Evolutionary conservation across 768 basidiomycete species (phyloP).

Genomic region (Pilatotrama ljubarskyi): DNA sequence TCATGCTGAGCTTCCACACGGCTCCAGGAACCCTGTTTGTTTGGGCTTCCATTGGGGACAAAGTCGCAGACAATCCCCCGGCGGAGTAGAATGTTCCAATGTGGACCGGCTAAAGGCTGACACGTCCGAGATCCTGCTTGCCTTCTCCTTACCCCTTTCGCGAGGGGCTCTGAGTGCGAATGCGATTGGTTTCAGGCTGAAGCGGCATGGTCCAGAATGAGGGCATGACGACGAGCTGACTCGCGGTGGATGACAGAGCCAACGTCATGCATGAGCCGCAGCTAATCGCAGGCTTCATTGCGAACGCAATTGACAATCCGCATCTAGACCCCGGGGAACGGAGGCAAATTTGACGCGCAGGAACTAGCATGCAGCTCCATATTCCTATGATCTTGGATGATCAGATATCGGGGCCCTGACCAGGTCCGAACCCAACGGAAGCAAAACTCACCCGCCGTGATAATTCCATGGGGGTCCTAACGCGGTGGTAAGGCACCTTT

Average conservation of each 20-base stretch:
- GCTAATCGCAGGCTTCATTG: background rate
- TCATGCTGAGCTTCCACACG: slow-evolving; percentile 7
- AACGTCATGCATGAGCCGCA: background rate
- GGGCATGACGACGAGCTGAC: background rate
- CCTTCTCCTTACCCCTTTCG: slow-evolving; percentile 6
- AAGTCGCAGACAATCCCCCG: background rate
- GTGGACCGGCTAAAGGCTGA: slow-evolving; percentile 8
- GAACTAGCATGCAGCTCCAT: slow-evolving; percentile 13
- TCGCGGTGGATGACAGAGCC: background rate
- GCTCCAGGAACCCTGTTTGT: slow-evolving; percentile 13
- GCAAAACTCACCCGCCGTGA: slow-evolving; percentile 2
- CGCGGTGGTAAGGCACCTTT: no score
- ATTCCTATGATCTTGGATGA: background rate
- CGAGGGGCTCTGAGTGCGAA: background rate
- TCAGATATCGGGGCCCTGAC: background rate
- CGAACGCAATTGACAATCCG: background rate
- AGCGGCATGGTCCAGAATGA: background rate
- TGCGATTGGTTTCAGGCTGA: background rate
- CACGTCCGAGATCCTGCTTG: background rate
- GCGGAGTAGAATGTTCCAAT: slow-evolving; percentile 13
- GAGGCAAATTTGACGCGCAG: slow-evolving; percentile 8
- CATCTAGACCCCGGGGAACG: slow-evolving; percentile 1
- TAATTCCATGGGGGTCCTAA: background rate
- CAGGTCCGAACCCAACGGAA: background rate
- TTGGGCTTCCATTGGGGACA: slow-evolving; percentile 12